Evolutionary conservation across 164 flowering plant species (phyloP), one percentile per base, ranked within the genome.

Genomic region (Aristolochia contorta): DNA sequence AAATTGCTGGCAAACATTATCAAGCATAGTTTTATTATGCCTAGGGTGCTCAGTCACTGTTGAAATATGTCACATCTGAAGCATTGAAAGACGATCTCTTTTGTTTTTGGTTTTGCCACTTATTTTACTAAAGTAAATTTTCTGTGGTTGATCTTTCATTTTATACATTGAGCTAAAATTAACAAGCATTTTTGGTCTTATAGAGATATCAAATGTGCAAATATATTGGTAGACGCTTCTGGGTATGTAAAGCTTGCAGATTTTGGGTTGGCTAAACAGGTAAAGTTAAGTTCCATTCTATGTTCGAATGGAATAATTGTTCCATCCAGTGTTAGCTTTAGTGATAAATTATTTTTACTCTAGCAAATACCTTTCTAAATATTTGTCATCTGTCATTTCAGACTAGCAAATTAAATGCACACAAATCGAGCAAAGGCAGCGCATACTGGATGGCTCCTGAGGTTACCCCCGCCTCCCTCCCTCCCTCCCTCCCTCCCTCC

Each of bases 391-490:
- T 45, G 47, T 57, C 56, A 55, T 56, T 37, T 53, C 83, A 90
- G 99, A 87, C 91, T 27, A 79, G 84, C 32, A 84, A 77, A 79
- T 68, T 91, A 55, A 91, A 84, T 69, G 91, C 84, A 67, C 81
- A 86, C 51, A 82, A 86, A 65, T 94, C 99, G 68, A 84, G 88
- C 78, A 85, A 85, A 72, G 99, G 99, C 19, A 94, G 96, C 72
- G 73, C 95, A 48, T 85, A 76, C 72, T 94, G 97, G 99, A 91
- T 94, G 99, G 99, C 96, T n/a, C 97, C 97, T 55, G 99, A 94
- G 96, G 97, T 92, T 74, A 83, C 20, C 54, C 54, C 66, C 63
- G 30, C 30, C 16, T 25, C 37, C 56, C 61, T 47, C 56, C 21
- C 20, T 32, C 16, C 16, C 23, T 3, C 16, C 52, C 20, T 16